phyloP scores from a whole-genome alignment of 768 basidiomycete genomes.

The Boletellus ananas region DNA sequence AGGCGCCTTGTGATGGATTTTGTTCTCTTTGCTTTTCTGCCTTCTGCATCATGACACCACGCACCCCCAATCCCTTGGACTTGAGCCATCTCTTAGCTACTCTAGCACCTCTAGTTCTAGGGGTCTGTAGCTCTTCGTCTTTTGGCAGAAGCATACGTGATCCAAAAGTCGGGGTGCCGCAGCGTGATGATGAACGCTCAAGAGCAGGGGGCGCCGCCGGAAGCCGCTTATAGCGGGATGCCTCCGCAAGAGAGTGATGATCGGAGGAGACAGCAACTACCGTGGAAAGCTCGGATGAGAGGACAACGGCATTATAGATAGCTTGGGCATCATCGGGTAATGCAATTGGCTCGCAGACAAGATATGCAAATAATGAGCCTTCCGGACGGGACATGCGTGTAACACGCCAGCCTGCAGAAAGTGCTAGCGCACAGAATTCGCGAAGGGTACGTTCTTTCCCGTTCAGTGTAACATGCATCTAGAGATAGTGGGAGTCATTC shows the following conservation, averaged over 20 bases:
- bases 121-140: conserved; percentile 22
- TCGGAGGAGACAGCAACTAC: conserved; percentile 5
- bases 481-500: conserved; percentile 1
- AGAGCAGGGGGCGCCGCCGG: conserved; percentile 26
- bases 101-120: conserved; percentile 9
- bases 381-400: conserved; percentile 52
- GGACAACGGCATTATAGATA: conserved; percentile 19
- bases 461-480: conserved; percentile 73
- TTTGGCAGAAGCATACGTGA: conserved; percentile 38
- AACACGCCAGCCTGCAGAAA: conserved; percentile 61
- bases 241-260: neutral
- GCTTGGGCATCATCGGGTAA: conserved; percentile 40
- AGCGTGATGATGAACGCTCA: conserved; percentile 48
- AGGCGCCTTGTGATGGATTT: conserved; percentile 1
- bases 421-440: conserved; percentile 51
- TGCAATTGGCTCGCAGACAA: conserved; percentile 59
- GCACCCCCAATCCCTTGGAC: conserved; percentile 28
- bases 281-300: conserved; percentile 17
- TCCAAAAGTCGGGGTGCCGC: conserved; percentile 61
- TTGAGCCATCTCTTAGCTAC: conserved; percentile 28
- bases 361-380: conserved; percentile 67
- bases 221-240: conserved; percentile 7
- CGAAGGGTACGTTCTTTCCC: conserved; percentile 67
- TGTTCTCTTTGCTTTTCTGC: conserved; percentile 22
- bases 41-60: conserved; percentile 20